Conservation (phyloP, 164 flowering plant species). For the Vitis rotundifolia region DNA sequence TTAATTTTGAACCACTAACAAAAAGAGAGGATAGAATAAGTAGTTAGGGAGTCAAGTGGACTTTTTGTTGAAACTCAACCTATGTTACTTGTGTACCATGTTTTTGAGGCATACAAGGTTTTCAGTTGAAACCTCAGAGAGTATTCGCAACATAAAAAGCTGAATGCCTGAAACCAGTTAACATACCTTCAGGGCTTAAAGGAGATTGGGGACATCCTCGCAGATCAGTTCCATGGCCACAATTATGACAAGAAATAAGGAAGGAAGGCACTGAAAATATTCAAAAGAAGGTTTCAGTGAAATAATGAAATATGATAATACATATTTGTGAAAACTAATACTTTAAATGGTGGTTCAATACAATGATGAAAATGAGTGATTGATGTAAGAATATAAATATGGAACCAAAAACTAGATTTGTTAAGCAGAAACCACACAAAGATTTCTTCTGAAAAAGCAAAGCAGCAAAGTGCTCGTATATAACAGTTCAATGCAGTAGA, state of each 20-base stretch:
- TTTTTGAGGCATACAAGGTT: not conserved
- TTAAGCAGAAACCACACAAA: not conserved
- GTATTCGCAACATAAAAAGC: not conserved
- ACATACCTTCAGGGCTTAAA: slow-evolving; percentile 67
- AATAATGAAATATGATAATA: slow-evolving; percentile 1
- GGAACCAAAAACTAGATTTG: not conserved
- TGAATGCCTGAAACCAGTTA: not conserved
- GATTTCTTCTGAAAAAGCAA: not conserved
- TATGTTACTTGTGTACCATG: not conserved
- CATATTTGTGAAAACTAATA: not conserved
- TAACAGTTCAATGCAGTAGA: not conserved
- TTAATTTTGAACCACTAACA: too few relatives aligned
- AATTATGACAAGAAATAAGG: slow-evolving; percentile 74
- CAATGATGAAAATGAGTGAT: not conserved
- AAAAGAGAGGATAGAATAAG: too few relatives aligned
- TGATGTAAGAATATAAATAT: not conserved
- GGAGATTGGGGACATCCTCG: slow-evolving; percentile 95
- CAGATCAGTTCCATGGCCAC: slow-evolving; percentile 95
- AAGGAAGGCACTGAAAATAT: slow-evolving; percentile 81
- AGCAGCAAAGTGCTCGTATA: not conserved
- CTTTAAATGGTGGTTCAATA: not conserved
- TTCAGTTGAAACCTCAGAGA: not conserved
- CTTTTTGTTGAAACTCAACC: too few relatives aligned
- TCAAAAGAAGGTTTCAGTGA: slow-evolving; percentile 11
- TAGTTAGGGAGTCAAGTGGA: too few relatives aligned